Conservation (phyloP, 208 protist species). For the Tritrichomonas musculus region DNA sequence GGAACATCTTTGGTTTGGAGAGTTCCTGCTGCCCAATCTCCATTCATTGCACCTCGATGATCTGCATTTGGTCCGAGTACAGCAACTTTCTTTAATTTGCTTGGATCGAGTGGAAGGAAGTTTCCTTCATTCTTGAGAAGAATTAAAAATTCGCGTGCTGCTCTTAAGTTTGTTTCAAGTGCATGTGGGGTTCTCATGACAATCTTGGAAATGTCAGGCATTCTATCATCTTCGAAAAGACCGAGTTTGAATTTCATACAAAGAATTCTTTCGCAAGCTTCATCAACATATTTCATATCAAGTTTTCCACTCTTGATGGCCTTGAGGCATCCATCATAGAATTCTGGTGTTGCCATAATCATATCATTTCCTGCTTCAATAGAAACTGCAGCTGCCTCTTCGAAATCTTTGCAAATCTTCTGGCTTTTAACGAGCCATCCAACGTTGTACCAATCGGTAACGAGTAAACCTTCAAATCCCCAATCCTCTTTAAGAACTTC, state of each 20-base stretch:
- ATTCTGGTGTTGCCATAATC: slow-evolving; percentile 7
- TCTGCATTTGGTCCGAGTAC: background rate
- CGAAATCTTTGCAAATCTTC: background rate
- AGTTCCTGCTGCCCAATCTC: background rate
- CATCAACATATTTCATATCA: background rate
- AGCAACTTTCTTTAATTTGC: background rate
- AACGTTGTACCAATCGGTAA: slow-evolving; percentile 41
- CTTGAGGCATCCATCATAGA: background rate
- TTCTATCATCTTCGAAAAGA: slow-evolving; percentile 18
- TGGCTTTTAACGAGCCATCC: background rate
- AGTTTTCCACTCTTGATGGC: background rate
- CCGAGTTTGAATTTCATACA: background rate
- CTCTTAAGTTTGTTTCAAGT: slow-evolving; percentile 34
- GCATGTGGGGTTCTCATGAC: background rate
- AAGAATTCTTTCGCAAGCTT: background rate
- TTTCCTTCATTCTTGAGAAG: slow-evolving; percentile 46
- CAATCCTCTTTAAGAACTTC: background rate
- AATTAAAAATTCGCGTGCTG: slow-evolving; percentile 32
- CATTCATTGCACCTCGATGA: background rate
- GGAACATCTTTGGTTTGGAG: background rate
- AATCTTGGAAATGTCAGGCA: background rate
- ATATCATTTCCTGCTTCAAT: background rate
- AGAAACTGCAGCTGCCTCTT: background rate
- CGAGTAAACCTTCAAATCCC: slow-evolving; percentile 52
- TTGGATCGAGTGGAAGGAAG: background rate